Percentiles rank a stretch among this genome's conserved stretches.
These are phyloP conservation scores for Capronia americana DNA, from an alignment of 2,329 filamentous ascomycete genomes.

Conservation along the genomic window DNA sequence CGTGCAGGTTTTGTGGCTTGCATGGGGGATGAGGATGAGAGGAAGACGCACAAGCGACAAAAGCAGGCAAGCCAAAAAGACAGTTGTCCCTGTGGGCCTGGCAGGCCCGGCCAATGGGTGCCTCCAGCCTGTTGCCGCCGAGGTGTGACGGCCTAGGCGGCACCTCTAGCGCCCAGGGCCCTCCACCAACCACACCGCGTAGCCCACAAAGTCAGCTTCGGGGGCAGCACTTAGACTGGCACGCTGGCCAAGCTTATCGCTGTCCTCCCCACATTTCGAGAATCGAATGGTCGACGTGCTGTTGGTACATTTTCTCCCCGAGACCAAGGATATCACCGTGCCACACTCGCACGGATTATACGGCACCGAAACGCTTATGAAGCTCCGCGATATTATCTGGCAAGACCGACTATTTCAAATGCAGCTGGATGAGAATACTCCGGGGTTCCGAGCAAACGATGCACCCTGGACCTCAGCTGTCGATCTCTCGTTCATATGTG, in stretches of 20 bases:
- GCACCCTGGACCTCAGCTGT: conserved; percentile 14
- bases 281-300: neutral
- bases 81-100: neutral
- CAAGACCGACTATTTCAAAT: neutral
- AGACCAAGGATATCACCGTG: neutral
- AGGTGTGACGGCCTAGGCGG: conserved; percentile 13
- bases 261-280: conserved; percentile 2
- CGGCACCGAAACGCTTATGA: conserved; percentile 10
- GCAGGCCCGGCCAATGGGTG: neutral
- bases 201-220: neutral
- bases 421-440: neutral
- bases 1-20: neutral
- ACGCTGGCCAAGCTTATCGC: neutral
- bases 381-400: neutral
- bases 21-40: neutral
- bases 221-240: neutral
- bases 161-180: neutral
- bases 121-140: conserved; percentile 8
- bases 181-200: neutral
- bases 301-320: neutral
- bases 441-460: conserved; percentile 1
- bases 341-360: neutral
- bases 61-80: neutral
- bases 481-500: conserved; percentile 1
- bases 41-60: neutral